Base-by-base conservation (phyloP, 257 asterid genomes). In the Ocimum tenuiflorum region DNA sequence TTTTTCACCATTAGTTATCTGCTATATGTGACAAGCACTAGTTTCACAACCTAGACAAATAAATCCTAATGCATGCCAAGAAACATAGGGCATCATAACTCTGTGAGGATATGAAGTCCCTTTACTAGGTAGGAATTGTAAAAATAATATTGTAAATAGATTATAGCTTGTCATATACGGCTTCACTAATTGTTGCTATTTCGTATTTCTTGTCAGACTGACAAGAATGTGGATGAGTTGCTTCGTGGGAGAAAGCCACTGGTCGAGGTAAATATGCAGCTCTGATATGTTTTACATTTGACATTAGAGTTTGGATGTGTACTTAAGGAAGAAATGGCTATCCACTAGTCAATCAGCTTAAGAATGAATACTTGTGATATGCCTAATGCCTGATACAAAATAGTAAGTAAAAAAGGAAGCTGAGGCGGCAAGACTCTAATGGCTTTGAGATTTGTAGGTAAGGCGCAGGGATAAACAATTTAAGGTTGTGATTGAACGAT, bases 181-280 rank as follows among this genome's bases (percentile, higher is more conserved):
- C 36, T 31, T 12, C 24, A 9, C 52, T 55, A 46, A 54, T 50
- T 27, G 11, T 12, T 41, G 35, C 11, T 13, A 57, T 22, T 58
- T 46, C 18, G 3, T 49, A 36, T 39, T 57, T 49, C 6, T 48
- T 68, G 35, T 29, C 75, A 83, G 95, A 83, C 88, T 9, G 85
- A 80, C 47, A 81, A 72, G 84, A 87, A 89, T 65, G 92, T 87
- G 65, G 95, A 87, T 66, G 83, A 76, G 38, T 74, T 85, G 74
- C 90, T 87, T 66, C 73, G 18, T 23, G 89, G 91, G 66, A 75
- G 67, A 64, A 85, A 78, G 60, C 92, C 95, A 18, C 45, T 83
- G 48, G 87, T 85, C 57, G 95, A 85, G 95, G 92, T 87, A 77
- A 68, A 58, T 58, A 6, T 43, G 57, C 33, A 8, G 13, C 48